A percentile compares a stretch with the other conserved stretches of the same genome.
Conservation (phyloP, 2,329 filamentous ascomycete genomes). For the Clarireedia monteithiana region DNA sequence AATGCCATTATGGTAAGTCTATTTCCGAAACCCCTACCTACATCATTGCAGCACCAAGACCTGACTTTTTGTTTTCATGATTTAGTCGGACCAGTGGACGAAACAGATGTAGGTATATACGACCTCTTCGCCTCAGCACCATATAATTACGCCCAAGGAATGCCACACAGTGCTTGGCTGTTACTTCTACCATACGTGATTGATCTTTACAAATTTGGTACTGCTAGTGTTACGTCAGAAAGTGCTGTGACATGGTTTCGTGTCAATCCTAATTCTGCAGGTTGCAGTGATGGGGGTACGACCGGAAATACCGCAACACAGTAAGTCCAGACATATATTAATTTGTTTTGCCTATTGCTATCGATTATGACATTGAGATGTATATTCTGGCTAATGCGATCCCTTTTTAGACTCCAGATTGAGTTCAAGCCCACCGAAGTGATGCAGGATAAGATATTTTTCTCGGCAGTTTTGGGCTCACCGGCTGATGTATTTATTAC, state of each 20-base stretch:
- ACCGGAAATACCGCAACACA: not conserved
- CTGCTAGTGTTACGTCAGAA: not conserved
- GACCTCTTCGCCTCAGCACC: not conserved
- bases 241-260: not conserved
- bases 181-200: not conserved
- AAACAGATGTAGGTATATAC: not conserved
- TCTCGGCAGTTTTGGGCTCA: not conserved
- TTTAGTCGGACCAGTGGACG: not conserved
- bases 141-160: conserved; percentile 1
- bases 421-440: not conserved
- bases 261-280: not conserved
- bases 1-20: conserved; percentile 41
- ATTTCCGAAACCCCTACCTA: conserved; percentile 26
- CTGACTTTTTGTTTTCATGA: not conserved
- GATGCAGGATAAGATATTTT: not conserved
- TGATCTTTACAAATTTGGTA: not conserved
- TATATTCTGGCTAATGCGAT: not conserved
- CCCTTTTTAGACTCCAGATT: not conserved
- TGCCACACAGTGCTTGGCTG: conserved; percentile 41
- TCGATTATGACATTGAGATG: not conserved
- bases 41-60: not conserved
- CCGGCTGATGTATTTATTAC: not conserved
- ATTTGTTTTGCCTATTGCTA: too few relatives aligned
- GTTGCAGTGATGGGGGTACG: not conserved
- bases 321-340: not conserved